Evolutionary conservation across 1,284 basidiomycete genomes (phyloP).

Genomic region (Caloboletus inedulis): DNA sequence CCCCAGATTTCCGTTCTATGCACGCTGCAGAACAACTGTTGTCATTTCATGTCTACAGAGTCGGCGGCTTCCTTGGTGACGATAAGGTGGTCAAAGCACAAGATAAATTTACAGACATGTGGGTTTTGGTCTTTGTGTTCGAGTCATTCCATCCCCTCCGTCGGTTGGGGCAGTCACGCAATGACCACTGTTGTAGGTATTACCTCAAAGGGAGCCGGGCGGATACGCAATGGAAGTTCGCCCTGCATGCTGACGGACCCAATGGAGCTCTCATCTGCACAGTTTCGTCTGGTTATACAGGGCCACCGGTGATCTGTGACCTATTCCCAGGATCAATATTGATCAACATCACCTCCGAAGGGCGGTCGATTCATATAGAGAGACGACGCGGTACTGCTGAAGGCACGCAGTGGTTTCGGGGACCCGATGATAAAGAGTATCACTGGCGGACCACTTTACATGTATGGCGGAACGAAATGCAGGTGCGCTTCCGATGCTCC

Average conservation of each 20-base stretch:
- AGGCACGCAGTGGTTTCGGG: conserved; percentile 23
- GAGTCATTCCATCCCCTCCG: neutral
- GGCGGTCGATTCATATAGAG: conserved; percentile 7
- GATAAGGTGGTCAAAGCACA: conserved; percentile 25
- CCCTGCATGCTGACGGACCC: conserved; percentile 18
- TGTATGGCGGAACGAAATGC: conserved; percentile 23
- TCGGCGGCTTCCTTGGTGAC: conserved; percentile 23
- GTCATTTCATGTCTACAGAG: conserved; percentile 28
- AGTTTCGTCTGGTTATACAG: conserved; percentile 24
- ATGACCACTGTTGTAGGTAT: conserved; percentile 18
- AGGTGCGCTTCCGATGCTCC: conserved; percentile 16
- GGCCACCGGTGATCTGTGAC: conserved; percentile 12
- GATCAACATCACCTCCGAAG: conserved; percentile 18
- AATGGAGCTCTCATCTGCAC: conserved; percentile 19
- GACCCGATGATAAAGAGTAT: conserved; percentile 23
- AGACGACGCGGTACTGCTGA: conserved; percentile 11
- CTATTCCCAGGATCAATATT: conserved; percentile 6
- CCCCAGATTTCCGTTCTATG: conserved; percentile 5
- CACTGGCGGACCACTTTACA: conserved; percentile 17
- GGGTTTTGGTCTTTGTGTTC: conserved; percentile 2
- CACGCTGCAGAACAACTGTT: conserved; percentile 3
- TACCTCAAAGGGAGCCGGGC: conserved; percentile 20
- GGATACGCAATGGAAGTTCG: conserved; percentile 22
- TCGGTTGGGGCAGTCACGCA: neutral
- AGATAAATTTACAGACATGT: conserved; percentile 25